Conservation (phyloP, 306 rosid species). For the Lotus japonicus region DNA sequence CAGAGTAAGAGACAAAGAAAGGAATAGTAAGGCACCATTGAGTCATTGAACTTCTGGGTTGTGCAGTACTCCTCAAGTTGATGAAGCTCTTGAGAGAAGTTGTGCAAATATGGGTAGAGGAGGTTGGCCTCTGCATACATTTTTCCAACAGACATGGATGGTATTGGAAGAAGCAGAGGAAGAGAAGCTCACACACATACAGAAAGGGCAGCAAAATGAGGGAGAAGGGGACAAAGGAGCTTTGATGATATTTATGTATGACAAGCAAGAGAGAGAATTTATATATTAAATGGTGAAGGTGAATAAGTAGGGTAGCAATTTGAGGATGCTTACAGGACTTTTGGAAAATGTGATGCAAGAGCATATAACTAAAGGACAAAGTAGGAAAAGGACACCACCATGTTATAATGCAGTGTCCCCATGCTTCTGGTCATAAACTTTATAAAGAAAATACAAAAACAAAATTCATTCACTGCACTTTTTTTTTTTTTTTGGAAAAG, state of each 20-base stretch:
- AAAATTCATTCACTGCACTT: too few relatives aligned
- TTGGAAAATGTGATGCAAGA: constrained; percentile 32
- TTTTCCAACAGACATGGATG: constrained; percentile 29
- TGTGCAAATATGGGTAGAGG: constrained; percentile 60
- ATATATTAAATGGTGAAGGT: not conserved
- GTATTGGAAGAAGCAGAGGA: constrained; percentile 14
- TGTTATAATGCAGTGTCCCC: constrained; percentile 49
- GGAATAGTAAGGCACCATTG: constrained; percentile 38
- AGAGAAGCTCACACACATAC: not conserved
- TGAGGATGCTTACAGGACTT: constrained; percentile 16
- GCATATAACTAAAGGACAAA: constrained; percentile 51
- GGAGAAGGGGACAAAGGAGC: not conserved
- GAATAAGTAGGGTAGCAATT: constrained; percentile 25
- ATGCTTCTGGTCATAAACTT: constrained; percentile 33
- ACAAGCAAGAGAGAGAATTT: not conserved
- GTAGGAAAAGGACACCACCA: constrained; percentile 45
- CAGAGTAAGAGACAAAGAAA: not conserved
- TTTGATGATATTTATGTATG: not conserved
- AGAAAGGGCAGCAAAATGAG: constrained; percentile 12
- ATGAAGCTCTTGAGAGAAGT: constrained; percentile 66
- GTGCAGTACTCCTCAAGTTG: constrained; percentile 74
- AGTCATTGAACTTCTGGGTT: constrained; percentile 54
- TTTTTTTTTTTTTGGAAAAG: too few relatives aligned
- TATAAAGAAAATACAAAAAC: constrained; percentile 12
- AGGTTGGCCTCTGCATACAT: constrained; percentile 81